A percentile compares a stretch with the other conserved stretches of the same genome.
Evolutionary conservation across 2,329 filamentous ascomycete genomes (phyloP).

Genomic region (Nemania diffusa): DNA sequence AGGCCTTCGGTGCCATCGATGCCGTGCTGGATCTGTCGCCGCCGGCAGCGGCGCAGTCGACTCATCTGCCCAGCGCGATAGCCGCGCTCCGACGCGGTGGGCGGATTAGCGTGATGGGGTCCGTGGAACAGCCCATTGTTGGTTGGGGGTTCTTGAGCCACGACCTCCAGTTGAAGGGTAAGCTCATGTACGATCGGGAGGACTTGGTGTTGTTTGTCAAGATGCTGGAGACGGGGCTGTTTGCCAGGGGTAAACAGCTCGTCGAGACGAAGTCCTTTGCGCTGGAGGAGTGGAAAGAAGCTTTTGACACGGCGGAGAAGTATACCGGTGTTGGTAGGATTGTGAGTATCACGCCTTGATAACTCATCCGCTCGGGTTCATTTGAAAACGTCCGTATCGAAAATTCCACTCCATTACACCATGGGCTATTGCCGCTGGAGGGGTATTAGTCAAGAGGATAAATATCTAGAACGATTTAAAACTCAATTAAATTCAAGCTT

Average conservation of each 20-base stretch:
- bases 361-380: background rate
- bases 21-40: conserved; percentile 60
- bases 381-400: background rate
- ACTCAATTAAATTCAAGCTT: too few species aligned
- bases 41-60: conserved; percentile 50
- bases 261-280: conserved; percentile 38
- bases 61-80: conserved; percentile 54
- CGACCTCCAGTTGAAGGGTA: conserved; percentile 52
- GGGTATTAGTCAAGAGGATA: too few species aligned
- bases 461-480: too few species aligned
- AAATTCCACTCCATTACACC: background rate
- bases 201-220: conserved; percentile 55
- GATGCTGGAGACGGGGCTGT: conserved; percentile 54
- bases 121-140: conserved; percentile 17
- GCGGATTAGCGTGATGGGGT: conserved; percentile 50
- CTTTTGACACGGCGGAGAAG: conserved; percentile 35
- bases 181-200: conserved; percentile 58
- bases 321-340: conserved; percentile 37
- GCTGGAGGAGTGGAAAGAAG: conserved; percentile 40
- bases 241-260: conserved; percentile 34
- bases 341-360: conserved; percentile 35
- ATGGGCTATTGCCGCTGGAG: too few species aligned
- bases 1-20: conserved; percentile 50
- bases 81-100: conserved; percentile 51
- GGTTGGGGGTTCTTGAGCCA: conserved; percentile 44